Conservation (phyloP, 108 stramenopile genomes). For the Conticribra guillardii region DNA sequence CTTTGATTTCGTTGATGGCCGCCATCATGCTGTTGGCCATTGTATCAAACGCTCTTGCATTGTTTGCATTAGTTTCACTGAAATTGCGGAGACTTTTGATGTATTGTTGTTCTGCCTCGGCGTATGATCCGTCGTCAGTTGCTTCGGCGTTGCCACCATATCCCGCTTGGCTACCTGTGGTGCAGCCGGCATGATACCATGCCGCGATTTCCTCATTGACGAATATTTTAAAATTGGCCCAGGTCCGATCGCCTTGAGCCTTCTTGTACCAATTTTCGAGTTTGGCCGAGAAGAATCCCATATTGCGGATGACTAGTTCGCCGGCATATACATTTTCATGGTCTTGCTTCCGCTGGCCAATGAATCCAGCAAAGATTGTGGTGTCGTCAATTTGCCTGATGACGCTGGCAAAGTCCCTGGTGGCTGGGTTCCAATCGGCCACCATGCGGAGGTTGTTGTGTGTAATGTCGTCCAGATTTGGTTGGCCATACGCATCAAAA, state of each 20-base stretch:
- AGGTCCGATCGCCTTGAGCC: not conserved
- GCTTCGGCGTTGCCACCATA: slow-evolving; percentile 9
- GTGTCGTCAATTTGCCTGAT: slow-evolving; percentile 3
- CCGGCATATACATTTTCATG: not conserved
- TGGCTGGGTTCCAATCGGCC: slow-evolving; percentile 2
- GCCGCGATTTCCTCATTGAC: not conserved
- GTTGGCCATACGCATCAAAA: not conserved
- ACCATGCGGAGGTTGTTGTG: not conserved
- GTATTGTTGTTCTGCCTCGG: not conserved
- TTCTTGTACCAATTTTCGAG: not conserved
- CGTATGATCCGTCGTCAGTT: not conserved
- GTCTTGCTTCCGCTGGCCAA: not conserved
- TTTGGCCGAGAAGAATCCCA: not conserved
- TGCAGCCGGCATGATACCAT: not conserved
- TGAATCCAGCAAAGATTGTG: not conserved
- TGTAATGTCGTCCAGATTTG: not conserved
- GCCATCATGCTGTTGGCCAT: not conserved
- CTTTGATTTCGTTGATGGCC: not conserved
- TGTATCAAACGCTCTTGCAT: not conserved
- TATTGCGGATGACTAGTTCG: not conserved
- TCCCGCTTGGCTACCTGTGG: not conserved
- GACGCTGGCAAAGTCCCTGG: not conserved
- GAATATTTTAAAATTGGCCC: not conserved
- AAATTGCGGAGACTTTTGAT: not conserved
- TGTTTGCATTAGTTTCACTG: not conserved